These are phyloP conservation scores for Barnettozyma populi DNA, from an alignment of 805 yeast genomes.

Conservation along the genomic window DNA sequence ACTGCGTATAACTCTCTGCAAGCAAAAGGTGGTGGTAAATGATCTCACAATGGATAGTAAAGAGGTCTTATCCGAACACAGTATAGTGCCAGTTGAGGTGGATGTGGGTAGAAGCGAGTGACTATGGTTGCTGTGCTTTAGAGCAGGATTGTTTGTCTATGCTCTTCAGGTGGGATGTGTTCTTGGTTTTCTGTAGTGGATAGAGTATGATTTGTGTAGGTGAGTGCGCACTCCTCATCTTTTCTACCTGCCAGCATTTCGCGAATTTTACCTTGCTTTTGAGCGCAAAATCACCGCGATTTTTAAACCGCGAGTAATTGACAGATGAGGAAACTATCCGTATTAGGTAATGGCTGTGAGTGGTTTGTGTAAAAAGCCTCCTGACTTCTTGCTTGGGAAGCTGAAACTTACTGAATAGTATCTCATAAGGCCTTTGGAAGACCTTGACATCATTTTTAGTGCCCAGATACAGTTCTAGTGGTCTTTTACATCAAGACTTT, in stretches of 20 bases:
- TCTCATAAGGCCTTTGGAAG: no score
- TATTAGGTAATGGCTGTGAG: no score
- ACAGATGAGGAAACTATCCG: not conserved
- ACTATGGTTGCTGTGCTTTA: not conserved
- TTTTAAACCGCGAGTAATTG: not conserved
- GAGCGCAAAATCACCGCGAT: not conserved
- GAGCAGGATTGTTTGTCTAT: not conserved
- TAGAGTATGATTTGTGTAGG: not conserved
- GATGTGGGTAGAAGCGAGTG: constrained; percentile 1
- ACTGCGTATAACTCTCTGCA: not conserved
- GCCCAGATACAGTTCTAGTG: no score
- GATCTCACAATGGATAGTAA: not conserved
- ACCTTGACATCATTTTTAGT: no score
- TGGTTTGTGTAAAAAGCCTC: no score
- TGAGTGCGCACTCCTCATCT: not conserved
- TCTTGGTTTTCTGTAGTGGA: not conserved
- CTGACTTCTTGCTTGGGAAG: no score
- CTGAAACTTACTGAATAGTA: no score
- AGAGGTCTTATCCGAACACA: not conserved
- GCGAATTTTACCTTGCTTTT: constrained; percentile 1
- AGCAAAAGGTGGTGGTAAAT: not conserved
- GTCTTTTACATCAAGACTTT: no score
- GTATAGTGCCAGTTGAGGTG: not conserved
- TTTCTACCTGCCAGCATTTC: constrained; percentile 1
- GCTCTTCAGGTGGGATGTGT: not conserved